These are phyloP conservation scores for Phoenix dactylifera DNA, from an alignment of 176 grass and related monocot species.

Conservation along the genomic window DNA sequence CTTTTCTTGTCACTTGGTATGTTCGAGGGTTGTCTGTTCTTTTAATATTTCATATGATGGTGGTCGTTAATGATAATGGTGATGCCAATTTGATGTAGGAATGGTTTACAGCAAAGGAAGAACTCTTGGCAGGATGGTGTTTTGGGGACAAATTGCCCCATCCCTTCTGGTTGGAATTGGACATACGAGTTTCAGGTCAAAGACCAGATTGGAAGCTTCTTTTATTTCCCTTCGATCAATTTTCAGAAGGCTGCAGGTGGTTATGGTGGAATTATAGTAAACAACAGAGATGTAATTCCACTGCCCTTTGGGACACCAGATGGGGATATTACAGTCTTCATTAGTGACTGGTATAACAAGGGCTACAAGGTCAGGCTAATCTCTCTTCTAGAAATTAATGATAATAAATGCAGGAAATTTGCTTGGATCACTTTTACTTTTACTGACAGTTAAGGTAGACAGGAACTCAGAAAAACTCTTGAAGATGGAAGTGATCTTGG, in stretches of 20 bases:
- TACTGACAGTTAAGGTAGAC: slow-evolving; percentile 2
- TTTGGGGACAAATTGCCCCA: slow-evolving; percentile 67
- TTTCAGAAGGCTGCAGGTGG: slow-evolving; percentile 53
- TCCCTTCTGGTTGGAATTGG: slow-evolving; percentile 86
- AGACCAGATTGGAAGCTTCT: slow-evolving; percentile 78
- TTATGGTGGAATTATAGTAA: slow-evolving; percentile 62
- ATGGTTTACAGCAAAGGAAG: slow-evolving; percentile 73
- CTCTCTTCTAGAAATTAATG: background rate
- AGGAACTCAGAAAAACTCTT: slow-evolving; percentile 53
- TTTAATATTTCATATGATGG: slow-evolving; percentile 3
- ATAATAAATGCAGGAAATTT: background rate
- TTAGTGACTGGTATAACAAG: slow-evolving; percentile 58
- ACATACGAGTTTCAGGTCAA: slow-evolving; percentile 87
- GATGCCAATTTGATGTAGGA: slow-evolving; percentile 24
- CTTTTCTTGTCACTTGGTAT: slow-evolving; percentile 80
- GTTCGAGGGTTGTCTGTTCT: background rate
- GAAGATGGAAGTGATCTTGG: slow-evolving; percentile 43
- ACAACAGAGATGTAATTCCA: slow-evolving; percentile 84
- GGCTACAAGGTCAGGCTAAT: slow-evolving; percentile 35
- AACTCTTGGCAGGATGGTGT: slow-evolving; percentile 88
- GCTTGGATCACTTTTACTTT: slow-evolving; percentile 1
- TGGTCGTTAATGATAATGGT: slow-evolving; percentile 2
- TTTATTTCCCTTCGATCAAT: slow-evolving; percentile 54
- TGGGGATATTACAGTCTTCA: slow-evolving; percentile 75
- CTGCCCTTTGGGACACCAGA: slow-evolving; percentile 70